Evolutionary conservation across 2,329 filamentous ascomycete genomes (phyloP).

Genomic region (Huntiella savannae): DNA sequence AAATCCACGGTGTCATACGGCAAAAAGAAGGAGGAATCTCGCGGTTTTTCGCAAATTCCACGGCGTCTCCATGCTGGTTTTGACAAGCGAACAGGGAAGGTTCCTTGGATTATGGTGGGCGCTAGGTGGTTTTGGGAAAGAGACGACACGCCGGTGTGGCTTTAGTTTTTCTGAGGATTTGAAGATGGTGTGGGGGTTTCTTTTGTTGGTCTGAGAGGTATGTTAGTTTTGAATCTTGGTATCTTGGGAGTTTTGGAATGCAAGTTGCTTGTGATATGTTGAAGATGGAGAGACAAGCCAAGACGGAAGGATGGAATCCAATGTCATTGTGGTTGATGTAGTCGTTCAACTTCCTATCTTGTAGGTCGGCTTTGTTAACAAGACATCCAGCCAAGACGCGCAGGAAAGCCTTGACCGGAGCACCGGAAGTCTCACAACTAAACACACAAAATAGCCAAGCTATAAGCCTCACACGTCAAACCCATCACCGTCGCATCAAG

Average conservation of each 20-base stretch:
- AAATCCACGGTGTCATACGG: neutral
- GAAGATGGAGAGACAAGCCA: neutral
- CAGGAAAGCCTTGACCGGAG: no score
- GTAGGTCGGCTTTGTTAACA: neutral
- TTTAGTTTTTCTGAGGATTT: neutral
- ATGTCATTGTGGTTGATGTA: neutral
- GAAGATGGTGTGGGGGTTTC: neutral
- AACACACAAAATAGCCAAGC: no score
- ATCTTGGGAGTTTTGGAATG: no score
- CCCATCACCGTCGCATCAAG: no score
- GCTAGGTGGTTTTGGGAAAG: neutral
- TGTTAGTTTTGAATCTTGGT: no score
- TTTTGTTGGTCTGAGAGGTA: no score
- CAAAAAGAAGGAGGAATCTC: slow-evolving; percentile 1
- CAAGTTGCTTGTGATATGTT: no score
- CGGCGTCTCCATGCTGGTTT: neutral
- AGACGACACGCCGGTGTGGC: neutral
- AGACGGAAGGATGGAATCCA: neutral
- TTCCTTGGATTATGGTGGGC: no score
- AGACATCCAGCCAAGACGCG: no score
- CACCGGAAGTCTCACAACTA: no score
- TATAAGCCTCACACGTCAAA: no score
- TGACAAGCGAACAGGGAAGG: no score
- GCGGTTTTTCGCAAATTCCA: neutral
- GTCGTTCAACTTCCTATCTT: neutral